These are phyloP conservation scores for Metschnikowia anglica DNA, from an alignment of 805 yeast genomes.

Conservation along the genomic window DNA sequence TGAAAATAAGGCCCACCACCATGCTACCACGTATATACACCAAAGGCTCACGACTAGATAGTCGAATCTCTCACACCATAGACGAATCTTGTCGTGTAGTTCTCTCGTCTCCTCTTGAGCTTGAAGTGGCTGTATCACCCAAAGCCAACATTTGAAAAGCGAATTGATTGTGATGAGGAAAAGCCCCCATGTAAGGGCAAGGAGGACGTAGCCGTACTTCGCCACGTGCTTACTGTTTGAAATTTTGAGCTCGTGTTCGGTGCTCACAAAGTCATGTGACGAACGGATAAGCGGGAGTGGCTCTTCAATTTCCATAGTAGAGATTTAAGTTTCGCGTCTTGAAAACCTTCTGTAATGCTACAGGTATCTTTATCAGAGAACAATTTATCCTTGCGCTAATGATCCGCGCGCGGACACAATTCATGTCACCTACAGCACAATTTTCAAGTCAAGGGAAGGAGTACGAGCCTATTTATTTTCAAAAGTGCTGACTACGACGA, in stretches of 20 bases:
- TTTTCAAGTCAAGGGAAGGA: too few relatives aligned
- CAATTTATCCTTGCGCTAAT: too few relatives aligned
- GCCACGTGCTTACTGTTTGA: slow-evolving; percentile 9
- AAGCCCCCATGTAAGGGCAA: slow-evolving; percentile 32
- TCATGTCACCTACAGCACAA: too few relatives aligned
- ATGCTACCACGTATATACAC: slow-evolving; percentile 40
- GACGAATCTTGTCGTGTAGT: slow-evolving; percentile 15
- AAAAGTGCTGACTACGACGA: too few relatives aligned
- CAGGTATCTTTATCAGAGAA: too few relatives aligned
- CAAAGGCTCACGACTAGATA: slow-evolving; percentile 34
- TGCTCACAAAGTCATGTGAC: slow-evolving; percentile 8
- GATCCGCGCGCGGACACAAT: background rate
- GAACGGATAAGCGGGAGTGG: slow-evolving; percentile 20
- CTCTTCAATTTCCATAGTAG: slow-evolving; percentile 12
- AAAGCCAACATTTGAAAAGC: slow-evolving; percentile 37
- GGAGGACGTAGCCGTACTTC: slow-evolving; percentile 31
- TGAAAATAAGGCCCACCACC: slow-evolving; percentile 69
- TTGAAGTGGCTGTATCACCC: slow-evolving; percentile 31
- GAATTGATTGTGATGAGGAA: slow-evolving; percentile 36
- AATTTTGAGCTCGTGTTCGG: slow-evolving; percentile 5
- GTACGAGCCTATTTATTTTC: too few relatives aligned
- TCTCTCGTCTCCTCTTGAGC: slow-evolving; percentile 11
- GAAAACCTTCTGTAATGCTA: too few relatives aligned
- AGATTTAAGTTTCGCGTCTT: background rate
- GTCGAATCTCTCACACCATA: slow-evolving; percentile 27